Percentiles rank a stretch among this genome's conserved stretches.
phyloP scores from a whole-genome alignment of 192 early-diverging fungal genomes.

The Podochytrium sp. region DNA sequence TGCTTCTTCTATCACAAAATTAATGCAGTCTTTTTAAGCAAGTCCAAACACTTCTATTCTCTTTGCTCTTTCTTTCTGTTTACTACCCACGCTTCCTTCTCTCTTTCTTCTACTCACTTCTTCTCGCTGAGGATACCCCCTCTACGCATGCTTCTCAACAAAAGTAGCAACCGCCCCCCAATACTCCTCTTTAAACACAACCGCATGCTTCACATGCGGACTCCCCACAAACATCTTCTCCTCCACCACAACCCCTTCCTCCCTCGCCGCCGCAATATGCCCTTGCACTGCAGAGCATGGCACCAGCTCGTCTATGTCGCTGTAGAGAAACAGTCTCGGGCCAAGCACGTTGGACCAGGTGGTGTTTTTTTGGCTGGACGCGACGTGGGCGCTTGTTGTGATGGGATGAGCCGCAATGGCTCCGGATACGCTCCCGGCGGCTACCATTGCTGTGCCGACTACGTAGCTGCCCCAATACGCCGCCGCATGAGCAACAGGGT shows the following conservation, averaged over 20 bases:
- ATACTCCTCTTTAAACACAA: neutral
- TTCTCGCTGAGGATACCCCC: too few relatives aligned
- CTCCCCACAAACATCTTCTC: neutral
- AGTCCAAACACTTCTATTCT: too few relatives aligned
- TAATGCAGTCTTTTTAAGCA: too few relatives aligned
- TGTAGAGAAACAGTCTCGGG: constrained; percentile 5
- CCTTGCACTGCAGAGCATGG: neutral
- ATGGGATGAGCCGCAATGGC: neutral
- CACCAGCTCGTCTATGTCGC: neutral
- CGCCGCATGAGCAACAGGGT: neutral
- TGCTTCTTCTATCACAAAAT: too few relatives aligned
- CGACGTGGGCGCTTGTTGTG: neutral
- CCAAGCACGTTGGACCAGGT: neutral
- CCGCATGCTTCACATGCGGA: neutral
- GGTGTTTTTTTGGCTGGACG: neutral
- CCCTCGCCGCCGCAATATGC: neutral
- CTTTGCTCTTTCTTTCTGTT: too few relatives aligned
- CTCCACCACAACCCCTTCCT: constrained; percentile 4
- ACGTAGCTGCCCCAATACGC: neutral
- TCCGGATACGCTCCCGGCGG: neutral
- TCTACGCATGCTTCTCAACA: neutral
- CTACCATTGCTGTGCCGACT: neutral
- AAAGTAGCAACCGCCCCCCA: neutral
- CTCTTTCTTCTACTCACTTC: too few relatives aligned
- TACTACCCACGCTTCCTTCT: too few relatives aligned